Conservation (phyloP, 202 grass and related monocot species). For the Panicum hallii region DNA sequence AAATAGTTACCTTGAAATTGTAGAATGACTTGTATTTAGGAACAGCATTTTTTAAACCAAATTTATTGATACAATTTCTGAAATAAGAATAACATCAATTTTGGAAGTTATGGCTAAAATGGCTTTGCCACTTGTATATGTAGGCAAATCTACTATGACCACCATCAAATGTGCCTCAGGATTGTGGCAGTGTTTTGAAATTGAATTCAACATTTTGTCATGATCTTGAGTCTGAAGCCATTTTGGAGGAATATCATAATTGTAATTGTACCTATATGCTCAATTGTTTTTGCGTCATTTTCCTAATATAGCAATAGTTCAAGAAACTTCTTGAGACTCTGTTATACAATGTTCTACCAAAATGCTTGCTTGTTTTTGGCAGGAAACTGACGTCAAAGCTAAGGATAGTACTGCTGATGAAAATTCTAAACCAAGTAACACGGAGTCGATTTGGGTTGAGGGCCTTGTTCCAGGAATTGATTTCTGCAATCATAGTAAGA, state of each 20-base stretch:
- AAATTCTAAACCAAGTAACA: conserved; percentile 51
- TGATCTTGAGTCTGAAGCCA: background rate
- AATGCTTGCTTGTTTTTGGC: conserved; percentile 29
- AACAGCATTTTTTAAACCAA: too few relatives aligned
- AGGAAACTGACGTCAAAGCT: conserved; percentile 53
- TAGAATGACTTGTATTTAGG: background rate
- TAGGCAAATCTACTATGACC: background rate
- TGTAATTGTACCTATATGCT: background rate
- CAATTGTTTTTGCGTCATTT: background rate
- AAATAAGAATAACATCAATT: background rate
- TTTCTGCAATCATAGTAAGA: conserved; percentile 97
- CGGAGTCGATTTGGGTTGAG: conserved; percentile 86
- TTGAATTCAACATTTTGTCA: background rate
- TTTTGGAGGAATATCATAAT: background rate
- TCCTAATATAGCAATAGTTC: conserved; percentile 8
- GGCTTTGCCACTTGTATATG: background rate
- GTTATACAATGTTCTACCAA: conserved; percentile 25
- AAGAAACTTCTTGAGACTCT: conserved; percentile 2
- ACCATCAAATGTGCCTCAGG: conserved; percentile 12
- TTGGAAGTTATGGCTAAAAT: background rate
- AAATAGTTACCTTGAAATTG: background rate
- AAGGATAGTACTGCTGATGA: conserved; percentile 48
- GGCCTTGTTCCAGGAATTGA: conserved; percentile 92
- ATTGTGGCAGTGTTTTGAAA: background rate
- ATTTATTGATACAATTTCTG: too few relatives aligned